These are phyloP conservation scores for Fusarium sp. DNA, from an alignment of 2,329 filamentous ascomycete genomes.

Conservation along the genomic window DNA sequence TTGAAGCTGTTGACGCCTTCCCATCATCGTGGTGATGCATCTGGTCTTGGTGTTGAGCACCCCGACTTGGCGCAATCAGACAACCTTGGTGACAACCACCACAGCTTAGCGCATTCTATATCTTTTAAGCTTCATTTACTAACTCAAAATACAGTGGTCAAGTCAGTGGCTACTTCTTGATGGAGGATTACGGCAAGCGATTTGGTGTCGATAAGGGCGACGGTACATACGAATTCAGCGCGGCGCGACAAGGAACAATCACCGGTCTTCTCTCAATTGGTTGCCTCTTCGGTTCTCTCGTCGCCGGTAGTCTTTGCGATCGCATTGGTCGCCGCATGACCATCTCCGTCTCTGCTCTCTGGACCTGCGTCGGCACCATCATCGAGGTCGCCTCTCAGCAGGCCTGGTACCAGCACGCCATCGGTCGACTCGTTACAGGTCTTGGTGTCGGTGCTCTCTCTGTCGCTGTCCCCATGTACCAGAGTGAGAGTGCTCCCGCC, in stretches of 20 bases:
- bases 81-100: neutral
- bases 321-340: slow-evolving; percentile 69
- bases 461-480: slow-evolving; percentile 75
- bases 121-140: neutral
- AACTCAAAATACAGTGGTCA: slow-evolving; percentile 58
- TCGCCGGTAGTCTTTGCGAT: slow-evolving; percentile 71
- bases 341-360: slow-evolving; percentile 71
- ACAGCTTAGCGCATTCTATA: neutral
- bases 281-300: slow-evolving; percentile 67
- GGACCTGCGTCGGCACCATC: slow-evolving; percentile 72
- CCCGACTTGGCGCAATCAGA: neutral
- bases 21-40: neutral
- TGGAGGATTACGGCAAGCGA: slow-evolving; percentile 65
- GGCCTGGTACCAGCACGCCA: slow-evolving; percentile 72
- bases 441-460: slow-evolving; percentile 73
- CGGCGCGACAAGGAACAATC: slow-evolving; percentile 70
- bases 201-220: slow-evolving; percentile 59
- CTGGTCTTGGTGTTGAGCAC: neutral
- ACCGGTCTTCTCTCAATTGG: slow-evolving; percentile 72
- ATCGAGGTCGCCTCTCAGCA: slow-evolving; percentile 68
- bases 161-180: slow-evolving; percentile 70
- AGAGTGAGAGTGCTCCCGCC: slow-evolving; percentile 72
- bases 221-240: slow-evolving; percentile 61
- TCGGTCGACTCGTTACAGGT: slow-evolving; percentile 74
- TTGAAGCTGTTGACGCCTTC: neutral